Percentiles rank a stretch among this genome's conserved stretches.
phyloP scores from a whole-genome alignment of 306 rosid genomes.

The Fragaria ananassa region DNA sequence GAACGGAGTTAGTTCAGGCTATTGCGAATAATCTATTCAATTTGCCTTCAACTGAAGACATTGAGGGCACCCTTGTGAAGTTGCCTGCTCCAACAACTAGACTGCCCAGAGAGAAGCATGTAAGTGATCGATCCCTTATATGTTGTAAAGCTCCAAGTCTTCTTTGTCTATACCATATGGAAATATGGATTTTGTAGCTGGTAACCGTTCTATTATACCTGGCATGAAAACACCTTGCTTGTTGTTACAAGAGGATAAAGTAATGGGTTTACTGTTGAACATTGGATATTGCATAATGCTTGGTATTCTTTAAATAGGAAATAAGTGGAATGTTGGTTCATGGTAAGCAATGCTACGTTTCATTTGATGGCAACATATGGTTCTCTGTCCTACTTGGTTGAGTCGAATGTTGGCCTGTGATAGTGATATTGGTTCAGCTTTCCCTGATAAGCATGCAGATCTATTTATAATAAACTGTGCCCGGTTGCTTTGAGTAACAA shows the following conservation, averaged over 20 bases:
- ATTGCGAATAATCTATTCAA: slow-evolving; percentile 64
- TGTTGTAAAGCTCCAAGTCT: neutral
- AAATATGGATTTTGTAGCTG: neutral
- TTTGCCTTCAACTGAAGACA: slow-evolving; percentile 64
- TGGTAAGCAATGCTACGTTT: neutral
- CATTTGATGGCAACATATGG: neutral
- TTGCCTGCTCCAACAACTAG: slow-evolving; percentile 65
- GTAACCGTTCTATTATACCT: neutral
- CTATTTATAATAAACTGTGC: neutral
- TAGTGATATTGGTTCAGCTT: neutral
- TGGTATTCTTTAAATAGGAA: neutral
- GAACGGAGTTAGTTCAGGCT: slow-evolving; percentile 74
- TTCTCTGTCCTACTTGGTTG: neutral
- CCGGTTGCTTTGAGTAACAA: neutral
- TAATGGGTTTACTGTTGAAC: neutral
- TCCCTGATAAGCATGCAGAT: neutral
- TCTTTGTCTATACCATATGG: neutral
- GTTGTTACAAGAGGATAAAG: neutral
- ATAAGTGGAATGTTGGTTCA: neutral
- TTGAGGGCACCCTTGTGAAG: slow-evolving; percentile 77
- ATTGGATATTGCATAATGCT: neutral
- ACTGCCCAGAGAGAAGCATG: slow-evolving; percentile 87
- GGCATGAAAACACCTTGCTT: neutral
- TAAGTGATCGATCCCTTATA: slow-evolving; percentile 23
- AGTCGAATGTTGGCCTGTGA: neutral